Percentiles rank a stretch among this genome's conserved stretches.
These are phyloP conservation scores for Globisporangium viniferum DNA, from an alignment of 352 stramenopile genomes.

Conservation along the genomic window DNA sequence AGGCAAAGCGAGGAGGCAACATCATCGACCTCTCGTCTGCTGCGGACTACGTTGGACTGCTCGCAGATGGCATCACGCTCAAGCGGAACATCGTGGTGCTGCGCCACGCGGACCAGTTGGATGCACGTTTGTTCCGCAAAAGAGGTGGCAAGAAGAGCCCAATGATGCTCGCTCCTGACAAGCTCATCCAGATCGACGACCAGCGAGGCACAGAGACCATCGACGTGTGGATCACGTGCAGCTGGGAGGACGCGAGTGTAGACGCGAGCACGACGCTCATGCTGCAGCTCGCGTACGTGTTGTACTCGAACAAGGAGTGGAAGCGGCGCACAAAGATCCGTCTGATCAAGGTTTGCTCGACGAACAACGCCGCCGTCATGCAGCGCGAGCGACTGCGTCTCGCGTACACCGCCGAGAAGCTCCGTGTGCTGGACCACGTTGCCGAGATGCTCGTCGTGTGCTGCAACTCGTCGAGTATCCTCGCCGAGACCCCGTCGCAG, in stretches of 20 bases:
- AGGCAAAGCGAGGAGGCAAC: conserved; percentile 1
- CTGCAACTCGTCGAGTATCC: conserved; percentile 33
- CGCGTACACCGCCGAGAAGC: conserved; percentile 17
- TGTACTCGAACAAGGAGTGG: conserved; percentile 37
- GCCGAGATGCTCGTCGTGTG: conserved; percentile 43
- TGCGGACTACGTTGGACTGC: conserved; percentile 39
- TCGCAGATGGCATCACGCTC: conserved; percentile 49
- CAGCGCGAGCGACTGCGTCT: conserved; percentile 29
- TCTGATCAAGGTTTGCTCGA: conserved; percentile 25
- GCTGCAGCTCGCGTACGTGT: conserved; percentile 41
- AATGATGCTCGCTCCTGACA: background rate
- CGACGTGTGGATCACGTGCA: conserved; percentile 52
- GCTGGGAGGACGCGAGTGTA: conserved; percentile 27
- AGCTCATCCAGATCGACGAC: conserved; percentile 12
- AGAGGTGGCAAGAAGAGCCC: conserved; percentile 6
- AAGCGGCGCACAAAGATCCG: conserved; percentile 25
- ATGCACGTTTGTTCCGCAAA: conserved; percentile 38
- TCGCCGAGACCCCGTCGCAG: conserved; percentile 21
- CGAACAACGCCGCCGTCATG: conserved; percentile 17
- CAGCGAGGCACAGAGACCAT: conserved; percentile 33
- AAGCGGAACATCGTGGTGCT: conserved; percentile 59
- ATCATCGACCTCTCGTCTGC: conserved; percentile 13
- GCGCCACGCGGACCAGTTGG: conserved; percentile 41
- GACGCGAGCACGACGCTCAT: conserved; percentile 39
- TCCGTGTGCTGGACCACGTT: conserved; percentile 37